phyloP scores from a whole-genome alignment of 164 flowering plant species.

The Amborella trichopoda region DNA sequence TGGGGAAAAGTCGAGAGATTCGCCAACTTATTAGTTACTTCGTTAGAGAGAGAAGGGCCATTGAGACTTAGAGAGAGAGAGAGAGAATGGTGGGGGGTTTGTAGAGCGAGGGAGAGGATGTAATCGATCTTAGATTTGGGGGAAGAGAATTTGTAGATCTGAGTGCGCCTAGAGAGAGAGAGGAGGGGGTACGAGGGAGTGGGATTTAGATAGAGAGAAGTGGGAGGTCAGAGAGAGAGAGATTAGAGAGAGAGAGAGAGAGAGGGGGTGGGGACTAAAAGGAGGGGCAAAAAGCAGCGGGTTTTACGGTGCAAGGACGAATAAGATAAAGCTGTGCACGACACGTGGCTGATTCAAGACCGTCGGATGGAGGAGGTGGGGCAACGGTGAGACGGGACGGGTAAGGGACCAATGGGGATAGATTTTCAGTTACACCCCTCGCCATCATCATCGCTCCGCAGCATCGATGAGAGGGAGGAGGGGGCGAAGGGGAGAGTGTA shows the following conservation, averaged over 20 bases:
- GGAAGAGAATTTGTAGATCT: no score
- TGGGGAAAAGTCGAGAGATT: no score
- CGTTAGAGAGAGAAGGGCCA: no score
- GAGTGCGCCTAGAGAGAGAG: no score
- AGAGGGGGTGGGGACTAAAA: constrained; percentile 2
- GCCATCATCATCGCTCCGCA: constrained; percentile 3
- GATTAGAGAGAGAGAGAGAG: constrained; percentile 1
- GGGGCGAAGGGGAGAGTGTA: not conserved
- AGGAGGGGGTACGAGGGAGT: constrained; percentile 18
- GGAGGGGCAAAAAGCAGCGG: constrained; percentile 32
- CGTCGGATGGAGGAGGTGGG: constrained; percentile 15
- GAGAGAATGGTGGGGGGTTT: no score
- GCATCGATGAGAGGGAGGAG: not conserved
- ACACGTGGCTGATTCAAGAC: constrained; percentile 26
- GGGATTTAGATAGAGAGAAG: constrained; percentile 15
- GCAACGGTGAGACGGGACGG: not conserved
- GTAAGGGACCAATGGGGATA: constrained; percentile 1
- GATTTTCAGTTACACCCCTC: constrained; percentile 4
- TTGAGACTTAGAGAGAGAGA: no score
- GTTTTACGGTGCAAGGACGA: constrained; percentile 76
- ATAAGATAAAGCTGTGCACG: constrained; percentile 35
- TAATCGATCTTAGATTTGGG: no score
- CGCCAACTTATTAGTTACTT: no score
- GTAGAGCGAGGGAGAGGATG: no score
- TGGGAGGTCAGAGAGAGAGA: constrained; percentile 2